Conservation (phyloP, 176 grass and related monocot species). For the Thalia dealbata region DNA sequence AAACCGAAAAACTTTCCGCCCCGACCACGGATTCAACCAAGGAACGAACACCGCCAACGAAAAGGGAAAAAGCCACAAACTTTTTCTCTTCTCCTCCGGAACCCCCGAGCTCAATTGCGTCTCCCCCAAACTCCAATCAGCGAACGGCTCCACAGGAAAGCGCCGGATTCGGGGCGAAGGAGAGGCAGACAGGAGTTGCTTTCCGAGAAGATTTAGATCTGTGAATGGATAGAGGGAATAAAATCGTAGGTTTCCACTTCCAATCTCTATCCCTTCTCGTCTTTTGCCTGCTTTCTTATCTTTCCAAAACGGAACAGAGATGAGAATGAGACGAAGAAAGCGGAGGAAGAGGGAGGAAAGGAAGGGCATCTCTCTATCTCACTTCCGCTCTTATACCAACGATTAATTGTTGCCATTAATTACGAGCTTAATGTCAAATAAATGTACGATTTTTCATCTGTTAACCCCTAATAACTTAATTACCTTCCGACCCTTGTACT, state of each 20-base stretch:
- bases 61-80: background rate
- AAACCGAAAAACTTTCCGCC: background rate
- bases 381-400: background rate
- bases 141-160: background rate
- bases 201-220: background rate
- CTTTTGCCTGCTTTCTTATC: background rate
- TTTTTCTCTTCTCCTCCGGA: background rate
- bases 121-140: background rate
- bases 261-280: background rate
- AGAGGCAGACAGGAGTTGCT: background rate
- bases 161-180: background rate
- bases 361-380: background rate
- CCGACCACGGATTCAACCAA: background rate
- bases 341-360: background rate
- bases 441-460: too few relatives aligned
- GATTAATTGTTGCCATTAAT: background rate
- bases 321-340: background rate
- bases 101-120: background rate
- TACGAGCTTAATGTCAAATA: background rate
- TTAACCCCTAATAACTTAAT: too few relatives aligned
- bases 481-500: too few relatives aligned
- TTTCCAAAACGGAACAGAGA: background rate
- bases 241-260: background rate
- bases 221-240: background rate
- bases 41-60: background rate